Evolutionary conservation across 495 filamentous ascomycete genomes (phyloP), one percentile per base, ranked within the genome.

Genomic region (Penicillium chermesinum): DNA sequence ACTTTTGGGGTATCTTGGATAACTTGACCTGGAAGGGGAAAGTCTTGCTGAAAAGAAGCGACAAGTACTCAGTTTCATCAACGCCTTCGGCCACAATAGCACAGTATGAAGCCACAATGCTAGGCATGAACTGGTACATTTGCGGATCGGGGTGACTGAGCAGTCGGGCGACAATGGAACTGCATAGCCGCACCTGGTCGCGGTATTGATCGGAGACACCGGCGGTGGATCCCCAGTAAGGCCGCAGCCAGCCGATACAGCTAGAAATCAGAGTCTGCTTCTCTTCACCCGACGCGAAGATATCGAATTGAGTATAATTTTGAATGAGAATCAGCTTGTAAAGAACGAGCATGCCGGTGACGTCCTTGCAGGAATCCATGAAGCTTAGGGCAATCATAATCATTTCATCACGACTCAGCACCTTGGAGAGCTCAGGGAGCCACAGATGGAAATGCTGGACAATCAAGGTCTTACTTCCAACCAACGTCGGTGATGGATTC

Each of bases 401-500:
- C 48, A 96, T 93, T 63, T 99, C 91, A 48, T 87, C 85, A 1
- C 83, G 81, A 12, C 74, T 80, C 57, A 99, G 77, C 27, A 91
- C 73, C 12, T 82, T 80, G 3, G 80, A 78, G 6, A 97, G 79
- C 53, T 95, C 90, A 0, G 93, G 94, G 9, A 99, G 71, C 93
- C 93, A 97, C 2, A 87, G 84, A 62, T 97, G 93, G 64, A 97
- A 95, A 66, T 97, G 87, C 62, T 99, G 93, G 14, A 97, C 91
- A 4, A 94, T 86, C 25, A 99, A 68, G 1, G 93, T 97, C 62
- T 97, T 94, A 48, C 87, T 96, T 20, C 93, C 93, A 25, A 99
- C 84, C 39, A 96, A 65, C 35, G 89, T 81, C 1, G 94, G 87
- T 9, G 89, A 86, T 1, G 81, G 71, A 58, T 88, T 93, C 49